Evolutionary conservation across 768 basidiomycete species (phyloP), one percentile per base, ranked within the genome.

Genomic region (Termitomyces sp.): DNA sequence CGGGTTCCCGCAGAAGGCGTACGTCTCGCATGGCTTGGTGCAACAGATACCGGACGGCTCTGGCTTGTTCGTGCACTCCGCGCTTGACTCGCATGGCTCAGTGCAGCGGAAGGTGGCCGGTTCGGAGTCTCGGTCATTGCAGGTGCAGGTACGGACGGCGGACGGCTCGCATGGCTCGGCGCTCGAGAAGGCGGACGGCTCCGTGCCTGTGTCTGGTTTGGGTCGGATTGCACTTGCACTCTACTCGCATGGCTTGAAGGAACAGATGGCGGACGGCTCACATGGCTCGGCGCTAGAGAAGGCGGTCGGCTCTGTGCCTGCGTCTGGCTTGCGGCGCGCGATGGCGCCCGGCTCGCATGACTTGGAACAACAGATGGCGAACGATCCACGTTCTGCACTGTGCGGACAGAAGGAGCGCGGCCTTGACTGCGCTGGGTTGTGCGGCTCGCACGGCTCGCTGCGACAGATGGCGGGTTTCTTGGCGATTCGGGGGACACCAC

Each of bases 401-500:
- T 26, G 20, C 32, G 47, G 26, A 46, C 30, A 35, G 50, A 50
- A 16, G 57, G 57, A 18, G 50, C 33, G 10, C 43, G 16, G 30
- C 53, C 40, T 18, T 26, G n/a, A 7, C 28, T 43, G 50, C 20
- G 55, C 23, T 26, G 48, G 30, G 33, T 36, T n/a, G 52, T 43
- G 20, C 55, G 50, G 36, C 51, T 57, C 14, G 59, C 40, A 5
- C 38, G 60, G 33, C 41, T 50, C 13, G 59, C 32, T 26, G 60
- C 50, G 4, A 13, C 47, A 30, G 60, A 61, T 23, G 52, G 48
- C 14, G 44, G 46, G 14, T 40, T 54, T 13, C 33, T 9, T 44
- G 50, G 43, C 12, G 38, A 52, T 13, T 18, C 16, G 36, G 3
- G 51, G 7, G 57, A 41, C 30, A 8, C 41, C 6, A 13, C 23